phyloP scores from a whole-genome alignment of 139 green algal genomes.

The Chara braunii region DNA sequence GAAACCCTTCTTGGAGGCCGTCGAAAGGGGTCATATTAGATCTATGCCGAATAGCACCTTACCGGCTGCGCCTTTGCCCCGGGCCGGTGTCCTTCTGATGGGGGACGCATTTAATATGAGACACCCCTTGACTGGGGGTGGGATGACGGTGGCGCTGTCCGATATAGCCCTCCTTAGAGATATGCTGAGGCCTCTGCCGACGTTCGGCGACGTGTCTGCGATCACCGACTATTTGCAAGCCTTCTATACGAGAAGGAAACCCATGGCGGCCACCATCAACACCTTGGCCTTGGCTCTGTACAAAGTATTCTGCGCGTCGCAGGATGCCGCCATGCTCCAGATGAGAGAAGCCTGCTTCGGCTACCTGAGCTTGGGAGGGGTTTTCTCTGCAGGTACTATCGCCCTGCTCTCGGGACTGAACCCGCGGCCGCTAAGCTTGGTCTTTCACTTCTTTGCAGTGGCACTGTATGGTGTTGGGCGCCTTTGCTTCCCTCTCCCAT shows the following conservation, averaged over 20 bases:
- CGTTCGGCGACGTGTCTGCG: slow-evolving; percentile 60
- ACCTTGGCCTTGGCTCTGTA: slow-evolving; percentile 95
- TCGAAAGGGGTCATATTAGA: slow-evolving; percentile 55
- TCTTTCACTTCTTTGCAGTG: slow-evolving; percentile 95
- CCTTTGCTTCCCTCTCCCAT: slow-evolving; percentile 74
- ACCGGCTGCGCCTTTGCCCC: slow-evolving; percentile 44
- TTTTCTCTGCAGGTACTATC: slow-evolving; percentile 70
- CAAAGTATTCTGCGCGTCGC: slow-evolving; percentile 78
- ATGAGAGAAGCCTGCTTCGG: slow-evolving; percentile 96
- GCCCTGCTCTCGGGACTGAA: slow-evolving; percentile 79
- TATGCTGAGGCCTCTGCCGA: slow-evolving; percentile 60
- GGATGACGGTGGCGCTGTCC: slow-evolving; percentile 84
- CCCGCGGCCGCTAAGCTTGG: slow-evolving; percentile 73
- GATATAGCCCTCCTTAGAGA: slow-evolving; percentile 76
- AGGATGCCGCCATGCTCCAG: slow-evolving; percentile 73
- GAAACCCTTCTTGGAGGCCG: slow-evolving; percentile 60
- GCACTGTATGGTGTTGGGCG: slow-evolving; percentile 80
- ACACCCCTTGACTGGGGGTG: slow-evolving; percentile 76
- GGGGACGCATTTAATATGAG: slow-evolving; percentile 99
- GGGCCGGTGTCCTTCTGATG: slow-evolving; percentile 79
- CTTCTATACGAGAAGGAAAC: slow-evolving; percentile 65
- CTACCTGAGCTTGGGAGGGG: slow-evolving; percentile 83
- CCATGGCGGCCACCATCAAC: slow-evolving; percentile 94
- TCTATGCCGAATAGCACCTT: slow-evolving; percentile 87
- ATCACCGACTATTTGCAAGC: slow-evolving; percentile 60